Conservation (phyloP, 768 basidiomycete genomes). For the Tricholoma hemisulphureum region DNA sequence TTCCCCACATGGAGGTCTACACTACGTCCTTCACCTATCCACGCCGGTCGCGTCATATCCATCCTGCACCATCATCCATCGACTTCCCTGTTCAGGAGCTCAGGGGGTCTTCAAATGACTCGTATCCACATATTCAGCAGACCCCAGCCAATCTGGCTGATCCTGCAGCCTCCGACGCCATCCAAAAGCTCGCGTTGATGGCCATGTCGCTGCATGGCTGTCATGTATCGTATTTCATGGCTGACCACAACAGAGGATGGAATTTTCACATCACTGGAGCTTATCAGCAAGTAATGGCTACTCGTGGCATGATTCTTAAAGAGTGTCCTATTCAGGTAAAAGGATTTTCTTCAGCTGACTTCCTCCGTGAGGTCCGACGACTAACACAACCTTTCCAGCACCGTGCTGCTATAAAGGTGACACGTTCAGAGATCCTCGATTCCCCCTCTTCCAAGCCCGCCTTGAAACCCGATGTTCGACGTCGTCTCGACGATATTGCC, state of each 20-base stretch:
- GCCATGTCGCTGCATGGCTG: slow-evolving; percentile 81
- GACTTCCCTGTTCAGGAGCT: slow-evolving; percentile 55
- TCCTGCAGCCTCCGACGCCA: slow-evolving; percentile 52
- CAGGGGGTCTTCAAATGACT: slow-evolving; percentile 40
- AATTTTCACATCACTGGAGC: slow-evolving; percentile 90
- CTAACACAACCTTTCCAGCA: slow-evolving; percentile 47
- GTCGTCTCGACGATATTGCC: slow-evolving; percentile 91
- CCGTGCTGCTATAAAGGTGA: slow-evolving; percentile 83
- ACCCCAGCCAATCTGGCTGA: slow-evolving; percentile 34
- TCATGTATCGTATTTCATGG: slow-evolving; percentile 75
- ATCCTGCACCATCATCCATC: slow-evolving; percentile 61
- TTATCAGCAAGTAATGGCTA: slow-evolving; percentile 90
- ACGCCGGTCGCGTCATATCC: slow-evolving; percentile 71
- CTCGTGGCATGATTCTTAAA: slow-evolving; percentile 84
- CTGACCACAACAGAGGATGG: slow-evolving; percentile 73
- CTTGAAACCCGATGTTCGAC: slow-evolving; percentile 79
- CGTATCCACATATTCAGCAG: slow-evolving; percentile 41
- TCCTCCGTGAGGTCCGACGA: slow-evolving; percentile 10
- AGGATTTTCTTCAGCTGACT: slow-evolving; percentile 16
- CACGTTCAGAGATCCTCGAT: slow-evolving; percentile 92
- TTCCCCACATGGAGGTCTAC: slow-evolving; percentile 82
- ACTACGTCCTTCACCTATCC: slow-evolving; percentile 93
- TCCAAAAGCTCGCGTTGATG: slow-evolving; percentile 75
- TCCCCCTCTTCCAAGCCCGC: slow-evolving; percentile 73
- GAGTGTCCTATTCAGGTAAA: slow-evolving; percentile 83